Conservation (phyloP, 768 basidiomycete genomes). For the Lactarius vividus region DNA sequence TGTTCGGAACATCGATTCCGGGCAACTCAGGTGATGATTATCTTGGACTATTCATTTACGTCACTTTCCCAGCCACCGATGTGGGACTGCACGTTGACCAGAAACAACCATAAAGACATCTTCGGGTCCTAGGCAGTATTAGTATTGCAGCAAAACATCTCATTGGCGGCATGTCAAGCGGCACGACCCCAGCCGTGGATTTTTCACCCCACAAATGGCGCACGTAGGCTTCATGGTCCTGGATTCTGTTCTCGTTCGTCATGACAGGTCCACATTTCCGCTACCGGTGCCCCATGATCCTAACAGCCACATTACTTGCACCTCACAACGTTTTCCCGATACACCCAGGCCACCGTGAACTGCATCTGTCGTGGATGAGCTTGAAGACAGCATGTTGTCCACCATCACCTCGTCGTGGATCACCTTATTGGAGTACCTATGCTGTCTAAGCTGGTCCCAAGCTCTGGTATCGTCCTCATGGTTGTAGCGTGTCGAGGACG, state of each 20-base stretch:
- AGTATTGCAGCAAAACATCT: not conserved
- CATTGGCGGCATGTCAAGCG: not conserved
- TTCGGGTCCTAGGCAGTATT: not conserved
- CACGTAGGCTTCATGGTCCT: too few species aligned
- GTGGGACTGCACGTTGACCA: too few species aligned
- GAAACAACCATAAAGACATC: not conserved
- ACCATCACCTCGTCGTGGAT: not conserved
- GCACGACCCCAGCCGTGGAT: not conserved
- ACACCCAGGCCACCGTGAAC: not conserved
- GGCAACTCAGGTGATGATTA: not conserved
- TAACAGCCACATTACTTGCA: not conserved
- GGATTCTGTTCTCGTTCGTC: not conserved
- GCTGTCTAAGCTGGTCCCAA: not conserved
- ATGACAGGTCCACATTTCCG: not conserved
- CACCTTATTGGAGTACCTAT: not conserved
- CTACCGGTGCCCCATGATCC: not conserved
- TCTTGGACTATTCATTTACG: not conserved
- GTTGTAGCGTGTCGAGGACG: not conserved
- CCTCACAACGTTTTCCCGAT: not conserved
- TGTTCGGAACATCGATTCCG: not conserved
- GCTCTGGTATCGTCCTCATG: constrained; percentile 8
- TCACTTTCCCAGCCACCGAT: too few species aligned
- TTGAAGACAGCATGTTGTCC: too few species aligned
- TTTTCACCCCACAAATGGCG: not conserved
- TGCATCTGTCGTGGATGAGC: not conserved